A percentile compares a stretch with the other conserved stretches of the same genome.
These are phyloP conservation scores for Durusdinium trenchii DNA, from an alignment of 73 alveolate species.

Conservation along the genomic window DNA sequence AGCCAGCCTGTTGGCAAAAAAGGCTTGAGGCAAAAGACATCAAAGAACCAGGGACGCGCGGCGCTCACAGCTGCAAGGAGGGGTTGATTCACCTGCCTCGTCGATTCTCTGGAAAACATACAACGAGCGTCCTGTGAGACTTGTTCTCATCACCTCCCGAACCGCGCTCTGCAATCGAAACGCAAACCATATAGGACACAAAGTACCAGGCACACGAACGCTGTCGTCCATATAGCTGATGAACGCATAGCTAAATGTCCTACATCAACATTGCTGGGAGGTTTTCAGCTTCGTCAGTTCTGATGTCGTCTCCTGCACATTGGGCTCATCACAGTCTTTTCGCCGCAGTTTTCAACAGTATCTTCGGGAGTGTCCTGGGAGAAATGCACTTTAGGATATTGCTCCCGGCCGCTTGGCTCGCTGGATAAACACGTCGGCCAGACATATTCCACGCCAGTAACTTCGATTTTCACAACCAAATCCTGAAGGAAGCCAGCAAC, in stretches of 20 bases:
- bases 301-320: slow-evolving; percentile 46
- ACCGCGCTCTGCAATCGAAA: background rate
- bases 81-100: background rate
- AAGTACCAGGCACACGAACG: slow-evolving; percentile 2
- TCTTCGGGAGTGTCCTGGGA: slow-evolving; percentile 90
- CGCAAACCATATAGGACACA: too few relatives aligned
- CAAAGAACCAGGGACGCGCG: too few relatives aligned
- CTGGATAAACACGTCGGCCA: slow-evolving; percentile 8
- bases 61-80: background rate
- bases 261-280: background rate
- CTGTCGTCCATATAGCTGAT: slow-evolving; percentile 85
- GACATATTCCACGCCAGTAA: slow-evolving; percentile 61
- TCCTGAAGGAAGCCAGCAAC: background rate
- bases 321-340: slow-evolving; percentile 76
- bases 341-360: slow-evolving; percentile 66
- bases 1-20: background rate
- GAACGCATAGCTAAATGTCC: slow-evolving; percentile 93
- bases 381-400: background rate
- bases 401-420: background rate
- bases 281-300: background rate
- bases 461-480: slow-evolving; percentile 66
- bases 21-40: too few relatives aligned
- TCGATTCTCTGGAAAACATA: slow-evolving; percentile 75
- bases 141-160: slow-evolving; percentile 74
- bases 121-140: slow-evolving; percentile 77